These are phyloP conservation scores for Globisporangium middletonii DNA, from an alignment of 352 stramenopile genomes.

Conservation along the genomic window DNA sequence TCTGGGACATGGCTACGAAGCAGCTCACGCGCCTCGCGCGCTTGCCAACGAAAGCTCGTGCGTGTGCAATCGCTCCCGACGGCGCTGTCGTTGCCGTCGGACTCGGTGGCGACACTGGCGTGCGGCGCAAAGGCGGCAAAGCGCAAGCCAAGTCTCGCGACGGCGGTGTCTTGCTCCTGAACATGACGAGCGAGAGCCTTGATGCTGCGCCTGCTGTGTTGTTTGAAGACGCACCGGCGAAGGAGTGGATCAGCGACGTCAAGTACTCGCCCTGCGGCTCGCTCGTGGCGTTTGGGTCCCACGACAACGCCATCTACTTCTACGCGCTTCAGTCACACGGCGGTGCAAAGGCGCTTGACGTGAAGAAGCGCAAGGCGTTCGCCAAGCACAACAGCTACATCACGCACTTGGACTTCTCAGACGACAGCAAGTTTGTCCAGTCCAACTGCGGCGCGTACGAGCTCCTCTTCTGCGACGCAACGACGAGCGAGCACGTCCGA, in stretches of 20 bases:
- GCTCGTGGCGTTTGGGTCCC: constrained; percentile 52
- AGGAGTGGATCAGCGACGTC: constrained; percentile 76
- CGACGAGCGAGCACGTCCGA: constrained; percentile 75
- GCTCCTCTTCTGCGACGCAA: constrained; percentile 86
- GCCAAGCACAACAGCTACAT: constrained; percentile 79
- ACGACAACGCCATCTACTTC: constrained; percentile 71
- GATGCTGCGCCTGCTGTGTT: constrained; percentile 11
- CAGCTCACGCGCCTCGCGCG: constrained; percentile 30
- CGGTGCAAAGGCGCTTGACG: constrained; percentile 2
- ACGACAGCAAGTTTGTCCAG: constrained; percentile 58
- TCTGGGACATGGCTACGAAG: constrained; percentile 77
- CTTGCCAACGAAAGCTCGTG: constrained; percentile 46
- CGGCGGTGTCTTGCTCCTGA: constrained; percentile 40
- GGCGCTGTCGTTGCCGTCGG: constrained; percentile 81
- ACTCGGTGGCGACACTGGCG: constrained; percentile 53
- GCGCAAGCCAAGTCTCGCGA: constrained; percentile 31
- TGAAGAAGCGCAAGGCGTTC: constrained; percentile 69
- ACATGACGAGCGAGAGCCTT: not conserved
- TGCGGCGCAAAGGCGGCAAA: constrained; percentile 27
- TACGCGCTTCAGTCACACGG: constrained; percentile 29
- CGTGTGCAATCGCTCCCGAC: constrained; percentile 86
- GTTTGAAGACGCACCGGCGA: constrained; percentile 56
- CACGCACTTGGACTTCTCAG: constrained; percentile 81
- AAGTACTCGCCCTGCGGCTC: constrained; percentile 59
- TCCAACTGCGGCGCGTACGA: constrained; percentile 88